Percentiles rank a stretch among this genome's conserved stretches.
Evolutionary conservation across 1,284 basidiomycete genomes (phyloP).

Genomic region (Paramarasmius palmivorus): DNA sequence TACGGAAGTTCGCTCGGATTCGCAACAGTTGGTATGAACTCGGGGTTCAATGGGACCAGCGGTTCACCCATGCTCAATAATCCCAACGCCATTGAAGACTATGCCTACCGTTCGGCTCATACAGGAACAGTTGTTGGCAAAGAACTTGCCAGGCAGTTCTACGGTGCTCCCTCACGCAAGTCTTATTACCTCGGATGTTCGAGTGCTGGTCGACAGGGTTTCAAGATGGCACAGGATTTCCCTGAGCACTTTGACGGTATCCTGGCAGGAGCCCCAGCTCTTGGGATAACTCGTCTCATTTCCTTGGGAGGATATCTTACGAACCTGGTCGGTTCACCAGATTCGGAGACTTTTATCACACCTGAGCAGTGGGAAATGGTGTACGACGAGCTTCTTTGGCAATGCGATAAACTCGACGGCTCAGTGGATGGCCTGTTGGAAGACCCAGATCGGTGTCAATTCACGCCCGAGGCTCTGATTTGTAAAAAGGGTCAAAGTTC

Average conservation of each 20-base stretch:
- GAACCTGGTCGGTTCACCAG: not conserved
- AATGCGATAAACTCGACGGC: conserved; percentile 32
- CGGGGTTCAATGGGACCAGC: conserved; percentile 13
- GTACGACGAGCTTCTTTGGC: conserved; percentile 16
- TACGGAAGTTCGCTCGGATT: conserved; percentile 9
- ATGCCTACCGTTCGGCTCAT: conserved; percentile 15
- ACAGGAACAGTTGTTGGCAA: conserved; percentile 16
- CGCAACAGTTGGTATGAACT: conserved; percentile 13
- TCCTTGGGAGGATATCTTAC: conserved; percentile 9
- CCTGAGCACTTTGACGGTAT: conserved; percentile 23
- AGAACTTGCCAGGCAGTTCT: conserved; percentile 16
- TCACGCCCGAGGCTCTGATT: conserved; percentile 28
- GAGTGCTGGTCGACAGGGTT: conserved; percentile 21
- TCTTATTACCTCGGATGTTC: conserved; percentile 23
- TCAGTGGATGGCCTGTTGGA: conserved; percentile 33
- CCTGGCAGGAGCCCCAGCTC: conserved; percentile 18
- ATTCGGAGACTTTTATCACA: conserved; percentile 11
- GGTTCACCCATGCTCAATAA: conserved; percentile 9
- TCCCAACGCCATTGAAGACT: conserved; percentile 10
- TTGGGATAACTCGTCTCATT: conserved; percentile 12
- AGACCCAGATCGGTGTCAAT: conserved; percentile 33
- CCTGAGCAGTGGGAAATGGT: conserved; percentile 4
- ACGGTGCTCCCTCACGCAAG: conserved; percentile 10
- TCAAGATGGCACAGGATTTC: conserved; percentile 17
- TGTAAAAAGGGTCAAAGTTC: conserved; percentile 25